Percentiles rank a stretch among this genome's conserved stretches.
phyloP scores from a whole-genome alignment of 345 rosid species.

The Theobroma cacao region DNA sequence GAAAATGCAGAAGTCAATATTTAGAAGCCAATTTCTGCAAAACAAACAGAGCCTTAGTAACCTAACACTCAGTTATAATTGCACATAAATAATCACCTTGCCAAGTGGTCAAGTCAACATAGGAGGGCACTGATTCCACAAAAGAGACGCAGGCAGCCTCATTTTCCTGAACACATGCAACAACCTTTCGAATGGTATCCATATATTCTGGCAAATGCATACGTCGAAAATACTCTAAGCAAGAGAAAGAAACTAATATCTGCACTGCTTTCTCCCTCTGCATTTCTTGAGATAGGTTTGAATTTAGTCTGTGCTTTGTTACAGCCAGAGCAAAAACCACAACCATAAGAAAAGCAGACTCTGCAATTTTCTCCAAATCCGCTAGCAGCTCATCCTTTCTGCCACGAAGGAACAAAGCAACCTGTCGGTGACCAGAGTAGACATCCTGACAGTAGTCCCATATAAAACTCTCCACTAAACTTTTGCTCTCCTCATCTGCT shows the following conservation, averaged over 20 bases:
- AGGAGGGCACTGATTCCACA: conserved; percentile 76
- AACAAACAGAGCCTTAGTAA: too few relatives aligned
- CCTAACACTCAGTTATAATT: background rate
- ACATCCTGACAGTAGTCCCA: conserved; percentile 81
- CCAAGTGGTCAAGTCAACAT: conserved; percentile 59
- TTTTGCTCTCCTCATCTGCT: conserved; percentile 58
- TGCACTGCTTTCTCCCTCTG: conserved; percentile 66
- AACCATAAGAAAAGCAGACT: conserved; percentile 91
- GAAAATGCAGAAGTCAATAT: too few relatives aligned
- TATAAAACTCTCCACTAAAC: conserved; percentile 57
- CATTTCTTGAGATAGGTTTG: conserved; percentile 46
- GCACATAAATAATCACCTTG: conserved; percentile 46
- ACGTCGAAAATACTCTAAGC: conserved; percentile 81
- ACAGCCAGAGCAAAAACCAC: conserved; percentile 76
- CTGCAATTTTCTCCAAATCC: conserved; percentile 78
- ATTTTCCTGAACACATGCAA: conserved; percentile 72
- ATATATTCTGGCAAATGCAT: conserved; percentile 85
- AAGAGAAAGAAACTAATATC: conserved; percentile 71
- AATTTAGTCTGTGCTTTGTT: conserved; percentile 58
- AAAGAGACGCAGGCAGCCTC: conserved; percentile 64
- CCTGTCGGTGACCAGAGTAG: conserved; percentile 64
- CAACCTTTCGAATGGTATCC: conserved; percentile 75
- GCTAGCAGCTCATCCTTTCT: conserved; percentile 50
- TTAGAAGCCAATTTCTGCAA: too few relatives aligned
- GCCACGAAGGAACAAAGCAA: conserved; percentile 61